Evolutionary conservation across 2,329 filamentous ascomycete species (phyloP), one percentile per base, ranked within the genome.

Genomic region (Scedosporium dehoogii): DNA sequence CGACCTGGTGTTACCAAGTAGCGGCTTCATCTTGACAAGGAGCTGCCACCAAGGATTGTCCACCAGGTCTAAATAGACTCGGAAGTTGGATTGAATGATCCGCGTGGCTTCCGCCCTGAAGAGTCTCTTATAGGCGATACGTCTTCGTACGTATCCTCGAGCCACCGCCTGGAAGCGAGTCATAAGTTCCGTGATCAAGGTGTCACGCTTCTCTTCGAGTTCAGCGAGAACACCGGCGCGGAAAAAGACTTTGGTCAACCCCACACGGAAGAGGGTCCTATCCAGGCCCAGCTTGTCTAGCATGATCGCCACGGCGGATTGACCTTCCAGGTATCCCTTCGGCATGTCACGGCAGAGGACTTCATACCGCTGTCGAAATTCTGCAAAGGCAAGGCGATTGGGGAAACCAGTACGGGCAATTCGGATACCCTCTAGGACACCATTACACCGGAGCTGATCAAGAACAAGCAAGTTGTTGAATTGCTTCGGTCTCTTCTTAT

Each of bases 1-100:
- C 62, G 92, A 96, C 57, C 92, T 85, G 18, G 96, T 97, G 16
- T 92, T 91, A 48, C 96, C 94, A 10, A 99, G 81, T 42, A 99
- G 81, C 25, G 94, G 94, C 71, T 93, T 93, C 92, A 99, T 97
- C 70, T 91, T 89, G 6, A 92, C 87, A 67, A 97, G 90, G 4
- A 99, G 81, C 68, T 91, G 88, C 96, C 96, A 99, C 96, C 96
- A 99, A 1, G 94, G 94, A 70, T 92, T 97, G 55, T 91, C 85
- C 69, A 90, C 92, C 23, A 99, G 85, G 64, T 96, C 86, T 4
- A 96, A 83, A 69, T 99, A 99, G 2, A 94, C 88, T 59, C 91
- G 87, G 72, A 99, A 94, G 72, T 99, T 99, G 51, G 87, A 85
- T 72, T 97, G 93, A 58, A 99, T 94, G 66, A 99, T 96, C 16